phyloP scores from a whole-genome alignment of 2,329 filamentous ascomycete species.

The Ilyonectria robusta region DNA sequence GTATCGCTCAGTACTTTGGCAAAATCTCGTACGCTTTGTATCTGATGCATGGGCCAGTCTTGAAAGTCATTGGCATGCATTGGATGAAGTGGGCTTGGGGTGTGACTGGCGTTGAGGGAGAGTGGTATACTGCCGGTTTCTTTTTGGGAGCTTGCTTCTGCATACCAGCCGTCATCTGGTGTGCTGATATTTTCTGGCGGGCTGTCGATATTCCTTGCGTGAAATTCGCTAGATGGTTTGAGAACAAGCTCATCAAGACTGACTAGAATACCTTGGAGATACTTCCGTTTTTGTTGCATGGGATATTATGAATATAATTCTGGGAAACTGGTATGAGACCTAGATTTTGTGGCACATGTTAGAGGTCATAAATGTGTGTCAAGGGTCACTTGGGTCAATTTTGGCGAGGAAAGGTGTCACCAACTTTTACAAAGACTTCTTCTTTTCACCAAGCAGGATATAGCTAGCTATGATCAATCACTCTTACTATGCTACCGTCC shows the following conservation, averaged over 20 bases:
- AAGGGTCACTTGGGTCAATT: too few relatives aligned
- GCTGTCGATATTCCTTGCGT: conserved; percentile 69
- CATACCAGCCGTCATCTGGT: conserved; percentile 67
- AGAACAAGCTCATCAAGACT: conserved; percentile 54
- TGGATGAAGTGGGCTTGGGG: conserved; percentile 64
- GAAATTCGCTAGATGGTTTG: conserved; percentile 70
- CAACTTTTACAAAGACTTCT: too few relatives aligned
- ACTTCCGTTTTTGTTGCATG: too few relatives aligned
- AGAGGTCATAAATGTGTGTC: too few relatives aligned
- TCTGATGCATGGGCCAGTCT: conserved; percentile 71
- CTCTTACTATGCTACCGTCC: too few relatives aligned
- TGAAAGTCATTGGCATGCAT: conserved; percentile 67
- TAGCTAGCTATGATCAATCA: too few relatives aligned
- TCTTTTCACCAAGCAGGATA: too few relatives aligned
- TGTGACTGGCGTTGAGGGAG: conserved; percentile 62
- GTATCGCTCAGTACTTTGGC: conserved; percentile 69
- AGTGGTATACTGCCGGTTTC: conserved; percentile 62
- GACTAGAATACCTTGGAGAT: conserved; percentile 27
- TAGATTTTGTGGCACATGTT: too few relatives aligned
- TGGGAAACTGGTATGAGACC: too few relatives aligned
- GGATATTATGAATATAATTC: too few relatives aligned
- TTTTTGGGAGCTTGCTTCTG: conserved; percentile 61
- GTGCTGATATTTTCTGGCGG: conserved; percentile 69
- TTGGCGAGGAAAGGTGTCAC: too few relatives aligned
- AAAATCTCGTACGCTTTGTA: conserved; percentile 74